Base-by-base conservation (phyloP, 108 stramenopile genomes). In the Nannochloropsis granulata region DNA sequence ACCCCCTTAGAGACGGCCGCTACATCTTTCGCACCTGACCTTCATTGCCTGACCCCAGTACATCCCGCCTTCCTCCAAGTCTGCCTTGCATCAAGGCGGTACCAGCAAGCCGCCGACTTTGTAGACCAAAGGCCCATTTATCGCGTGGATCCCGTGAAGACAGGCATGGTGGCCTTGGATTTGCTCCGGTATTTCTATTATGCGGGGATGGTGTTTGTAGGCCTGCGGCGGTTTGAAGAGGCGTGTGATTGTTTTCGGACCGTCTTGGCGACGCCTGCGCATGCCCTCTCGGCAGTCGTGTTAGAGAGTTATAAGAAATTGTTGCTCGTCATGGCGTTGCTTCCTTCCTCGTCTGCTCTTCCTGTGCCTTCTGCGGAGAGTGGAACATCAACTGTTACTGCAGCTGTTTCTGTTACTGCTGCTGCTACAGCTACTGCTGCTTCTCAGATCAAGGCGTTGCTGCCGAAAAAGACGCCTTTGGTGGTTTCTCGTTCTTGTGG, bases 21-120 rank as follows among this genome's bases (percentile, higher is more conserved):
- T 44, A 44, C 71, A 24, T 10, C 83, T 42, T 12, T 56, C 24
- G 25, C 56, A 25, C n/a, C 83, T 43, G 90, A 91, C 42, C 80
- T 86, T 86, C 12, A 89, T 78, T 23, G 92, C 91, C 42, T 91
- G 93, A 26, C 96, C 95, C 0, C 94, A 91, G 0, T 92, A 95
- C 44, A 97, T 88, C 24, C 94, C 94, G 43, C 92, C 93, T 44
- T 94, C 94, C 84, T 96, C 96, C 82, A 97, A 95, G 45, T 80
- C 79, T 84, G 84, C 44, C 79, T 44, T 13, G 24, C 13, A 5
- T 16, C 56, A 1, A n/a, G 56, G n/a, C 56, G 56, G 7, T n/a
- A n/a, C 56, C 56, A 71, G n/a, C 56, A 71, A 71, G 56, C 56
- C 56, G 56, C n/a, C 21, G 56, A 71, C 0, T 71, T 71, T 10